Evolutionary conservation across 352 stramenopile species (phyloP).

Genomic region (Globisporangium acanthophoron): DNA sequence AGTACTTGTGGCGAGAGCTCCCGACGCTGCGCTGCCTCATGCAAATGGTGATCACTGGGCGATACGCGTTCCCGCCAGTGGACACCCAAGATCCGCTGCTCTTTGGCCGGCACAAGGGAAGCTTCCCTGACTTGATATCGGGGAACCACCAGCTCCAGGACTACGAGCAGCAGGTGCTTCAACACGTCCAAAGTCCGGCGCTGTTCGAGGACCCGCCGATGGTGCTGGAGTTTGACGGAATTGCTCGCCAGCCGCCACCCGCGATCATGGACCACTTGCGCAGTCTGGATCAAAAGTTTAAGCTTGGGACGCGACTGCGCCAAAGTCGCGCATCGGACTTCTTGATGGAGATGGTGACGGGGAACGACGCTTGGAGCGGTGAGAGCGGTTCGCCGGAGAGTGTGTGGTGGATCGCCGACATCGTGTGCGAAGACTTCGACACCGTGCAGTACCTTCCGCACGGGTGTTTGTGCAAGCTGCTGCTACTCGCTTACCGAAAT

Average conservation of each 20-base stretch:
- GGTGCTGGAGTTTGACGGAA: constrained; percentile 59
- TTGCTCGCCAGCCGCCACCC: constrained; percentile 62
- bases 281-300: constrained; percentile 65
- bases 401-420: constrained; percentile 83
- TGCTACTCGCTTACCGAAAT: constrained; percentile 39
- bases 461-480: constrained; percentile 69
- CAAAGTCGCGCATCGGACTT: constrained; percentile 77
- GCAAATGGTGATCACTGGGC: constrained; percentile 83
- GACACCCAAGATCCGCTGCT: constrained; percentile 44
- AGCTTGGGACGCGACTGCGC: constrained; percentile 70
- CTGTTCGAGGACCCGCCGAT: constrained; percentile 63
- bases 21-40: constrained; percentile 76
- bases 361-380: constrained; percentile 20
- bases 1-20: constrained; percentile 68
- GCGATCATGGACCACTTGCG: constrained; percentile 74
- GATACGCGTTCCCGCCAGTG: constrained; percentile 66
- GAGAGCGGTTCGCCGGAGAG: constrained; percentile 23
- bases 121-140: constrained; percentile 48
- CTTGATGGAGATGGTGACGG: constrained; percentile 83
- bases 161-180: constrained; percentile 69
- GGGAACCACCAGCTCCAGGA: constrained; percentile 59
- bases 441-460: constrained; percentile 79
- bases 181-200: constrained; percentile 33
- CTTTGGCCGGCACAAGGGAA: constrained; percentile 50
- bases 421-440: constrained; percentile 81